These are phyloP conservation scores for Chalciporus pseudorubinellus DNA, from an alignment of 768 basidiomycete genomes.

Conservation along the genomic window DNA sequence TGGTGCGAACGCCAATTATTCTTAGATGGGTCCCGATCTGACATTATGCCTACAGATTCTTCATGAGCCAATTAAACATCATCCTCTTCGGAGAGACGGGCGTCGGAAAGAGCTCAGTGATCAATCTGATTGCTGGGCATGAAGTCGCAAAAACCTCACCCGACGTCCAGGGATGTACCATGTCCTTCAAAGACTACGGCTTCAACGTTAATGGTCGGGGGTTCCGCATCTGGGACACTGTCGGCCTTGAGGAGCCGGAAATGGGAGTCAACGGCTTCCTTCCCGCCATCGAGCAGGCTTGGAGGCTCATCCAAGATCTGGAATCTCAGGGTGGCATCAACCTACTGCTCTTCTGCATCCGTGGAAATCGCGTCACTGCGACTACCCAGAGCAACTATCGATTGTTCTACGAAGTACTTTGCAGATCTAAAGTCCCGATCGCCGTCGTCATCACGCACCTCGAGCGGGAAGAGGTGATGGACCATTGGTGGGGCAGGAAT, in stretches of 20 bases:
- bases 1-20: slow-evolving; percentile 8
- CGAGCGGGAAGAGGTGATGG: slow-evolving; percentile 35
- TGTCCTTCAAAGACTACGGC: slow-evolving; percentile 29
- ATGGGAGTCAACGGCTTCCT: slow-evolving; percentile 26
- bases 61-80: slow-evolving; percentile 33
- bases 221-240: slow-evolving; percentile 34
- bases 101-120: slow-evolving; percentile 34
- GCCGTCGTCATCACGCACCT: slow-evolving; percentile 39
- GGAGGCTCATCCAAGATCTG: slow-evolving; percentile 34
- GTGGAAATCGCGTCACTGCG: slow-evolving; percentile 40
- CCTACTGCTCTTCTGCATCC: slow-evolving; percentile 42
- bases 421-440: slow-evolving; percentile 32
- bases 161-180: slow-evolving; percentile 37
- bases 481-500: slow-evolving; percentile 35
- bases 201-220: slow-evolving; percentile 16
- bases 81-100: slow-evolving; percentile 47
- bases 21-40: slow-evolving; percentile 17
- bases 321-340: slow-evolving; percentile 33
- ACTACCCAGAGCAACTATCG: slow-evolving; percentile 39
- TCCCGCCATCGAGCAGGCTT: slow-evolving; percentile 30
- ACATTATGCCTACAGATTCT: slow-evolving; percentile 7
- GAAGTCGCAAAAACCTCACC: slow-evolving; percentile 24
- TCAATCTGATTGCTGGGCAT: slow-evolving; percentile 32
- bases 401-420: slow-evolving; percentile 43
- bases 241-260: slow-evolving; percentile 34